Conservation (phyloP, 148 eudicot species). For the Rhododendron vialii region DNA sequence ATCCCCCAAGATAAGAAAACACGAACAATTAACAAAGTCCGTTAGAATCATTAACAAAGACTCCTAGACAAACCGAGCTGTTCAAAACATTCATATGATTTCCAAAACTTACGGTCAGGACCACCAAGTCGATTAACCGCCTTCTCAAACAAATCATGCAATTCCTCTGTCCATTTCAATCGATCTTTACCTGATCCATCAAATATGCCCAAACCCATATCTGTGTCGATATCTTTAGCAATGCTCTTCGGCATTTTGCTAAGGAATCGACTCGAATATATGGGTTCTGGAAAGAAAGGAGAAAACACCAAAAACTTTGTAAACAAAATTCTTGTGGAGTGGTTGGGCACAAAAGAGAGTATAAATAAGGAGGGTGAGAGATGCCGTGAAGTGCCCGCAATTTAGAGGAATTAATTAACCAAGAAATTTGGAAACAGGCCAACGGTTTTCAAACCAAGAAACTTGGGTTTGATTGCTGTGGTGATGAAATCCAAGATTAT, state of each 20-base stretch:
- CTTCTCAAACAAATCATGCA: not conserved
- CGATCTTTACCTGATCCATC: not conserved
- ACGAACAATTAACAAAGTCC: not conserved
- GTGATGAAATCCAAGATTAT: too few relatives aligned
- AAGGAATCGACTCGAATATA: not conserved
- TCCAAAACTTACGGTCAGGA: not conserved
- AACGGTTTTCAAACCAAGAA: not conserved
- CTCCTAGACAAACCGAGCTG: not conserved
- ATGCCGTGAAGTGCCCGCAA: not conserved
- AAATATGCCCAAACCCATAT: not conserved
- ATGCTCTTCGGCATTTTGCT: not conserved
- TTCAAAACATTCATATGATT: not conserved
- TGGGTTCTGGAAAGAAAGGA: not conserved
- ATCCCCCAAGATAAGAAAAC: not conserved
- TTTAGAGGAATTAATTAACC: not conserved
- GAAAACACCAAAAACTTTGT: not conserved
- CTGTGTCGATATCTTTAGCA: not conserved
- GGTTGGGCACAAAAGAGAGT: too few relatives aligned
- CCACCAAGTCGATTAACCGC: not conserved
- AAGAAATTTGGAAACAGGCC: not conserved
- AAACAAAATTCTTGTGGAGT: not conserved
- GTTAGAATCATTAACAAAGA: not conserved
- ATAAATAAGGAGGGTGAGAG: not conserved
- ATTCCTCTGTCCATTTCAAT: not conserved
- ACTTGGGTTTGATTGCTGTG: not conserved